Conservation (phyloP, 2,329 filamentous ascomycete species). For the Acarospora socialis region DNA sequence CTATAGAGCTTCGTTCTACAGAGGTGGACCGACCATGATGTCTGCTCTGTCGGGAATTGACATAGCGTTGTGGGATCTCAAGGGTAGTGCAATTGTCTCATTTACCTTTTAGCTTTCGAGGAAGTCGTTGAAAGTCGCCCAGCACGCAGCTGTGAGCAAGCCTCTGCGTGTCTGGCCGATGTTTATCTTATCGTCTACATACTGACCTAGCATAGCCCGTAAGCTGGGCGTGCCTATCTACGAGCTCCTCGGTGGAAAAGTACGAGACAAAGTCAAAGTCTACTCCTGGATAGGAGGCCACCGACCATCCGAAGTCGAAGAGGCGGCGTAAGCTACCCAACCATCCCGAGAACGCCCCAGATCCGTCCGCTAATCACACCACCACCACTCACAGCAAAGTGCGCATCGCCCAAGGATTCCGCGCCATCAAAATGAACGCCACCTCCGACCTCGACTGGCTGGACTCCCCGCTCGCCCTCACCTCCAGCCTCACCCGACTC, state of each 20-base stretch:
- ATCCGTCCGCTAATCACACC: conserved; percentile 4
- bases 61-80: conserved; percentile 68
- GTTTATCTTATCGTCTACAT: conserved; percentile 1
- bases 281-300: conserved; percentile 72
- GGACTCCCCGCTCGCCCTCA: conserved; percentile 52
- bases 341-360: neutral
- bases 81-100: conserved; percentile 22
- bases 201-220: conserved; percentile 28
- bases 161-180: neutral
- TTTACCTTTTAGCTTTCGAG: conserved; percentile 3
- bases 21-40: conserved; percentile 69
- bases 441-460: conserved; percentile 65
- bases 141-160: too few species aligned
- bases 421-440: conserved; percentile 63
- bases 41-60: conserved; percentile 63
- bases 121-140: neutral
- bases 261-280: conserved; percentile 54
- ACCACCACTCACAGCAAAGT: too few species aligned
- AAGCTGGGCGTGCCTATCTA: conserved; percentile 54
- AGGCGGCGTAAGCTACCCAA: conserved; percentile 37
- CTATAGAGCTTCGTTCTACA: conserved; percentile 59
- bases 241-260: conserved; percentile 58
- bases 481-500: conserved; percentile 51
- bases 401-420: conserved; percentile 48
- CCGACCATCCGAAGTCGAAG: conserved; percentile 50